Base-by-base conservation (phyloP, 768 basidiomycete species). In the Collybiopsis confluens region DNA sequence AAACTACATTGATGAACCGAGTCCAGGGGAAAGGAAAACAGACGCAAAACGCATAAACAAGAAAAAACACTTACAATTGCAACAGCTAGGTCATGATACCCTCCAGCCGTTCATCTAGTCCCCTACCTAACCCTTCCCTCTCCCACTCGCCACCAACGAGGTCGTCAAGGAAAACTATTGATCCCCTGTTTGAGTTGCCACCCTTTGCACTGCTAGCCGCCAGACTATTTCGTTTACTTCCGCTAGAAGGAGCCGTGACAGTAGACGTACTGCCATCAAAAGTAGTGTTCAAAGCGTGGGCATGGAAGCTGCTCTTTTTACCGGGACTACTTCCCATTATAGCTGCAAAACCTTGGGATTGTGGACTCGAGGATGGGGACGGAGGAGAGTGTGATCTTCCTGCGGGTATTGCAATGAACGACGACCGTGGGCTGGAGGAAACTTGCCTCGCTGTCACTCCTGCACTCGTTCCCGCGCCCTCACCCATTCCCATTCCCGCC, bases 101-200 rank as follows among this genome's bases (percentile, higher is more conserved):
- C 61, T 93, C 92, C 50, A 95, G 65, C 53, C 92, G 72, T 72
- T 93, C 92, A 68, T 90, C 92, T 45, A 95, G 67, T 0, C 92
- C 92, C 55, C 72, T 79, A 0, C 92, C 92, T 23, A 95, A 65
- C 0, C 92, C 92, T 60, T 91, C 88, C 1, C 91, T 72, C 58
- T 90, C 88, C 91, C 90, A 95, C 68, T 94, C 92, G 0, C 91
- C 90, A 8, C 90, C 89, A 1, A 79, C 70, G 42, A 53, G 43
- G 30, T 86, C 86, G 60, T 85, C 85, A 44, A 82, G 60, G 58
- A 83, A 54, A 7, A 69, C 71, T 33, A 76, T 66, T 20, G 71
- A 74, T 54, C 74, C 78, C 49, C 68, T 40, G 49, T 68, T 63
- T 1, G 61, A 59, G 2, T 62, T n/a, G 21, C 68, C 76, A 41